Evolutionary conservation across 306 rosid genomes (phyloP), one percentile per base, ranked within the genome.

Genomic region (Lupinus albus): DNA sequence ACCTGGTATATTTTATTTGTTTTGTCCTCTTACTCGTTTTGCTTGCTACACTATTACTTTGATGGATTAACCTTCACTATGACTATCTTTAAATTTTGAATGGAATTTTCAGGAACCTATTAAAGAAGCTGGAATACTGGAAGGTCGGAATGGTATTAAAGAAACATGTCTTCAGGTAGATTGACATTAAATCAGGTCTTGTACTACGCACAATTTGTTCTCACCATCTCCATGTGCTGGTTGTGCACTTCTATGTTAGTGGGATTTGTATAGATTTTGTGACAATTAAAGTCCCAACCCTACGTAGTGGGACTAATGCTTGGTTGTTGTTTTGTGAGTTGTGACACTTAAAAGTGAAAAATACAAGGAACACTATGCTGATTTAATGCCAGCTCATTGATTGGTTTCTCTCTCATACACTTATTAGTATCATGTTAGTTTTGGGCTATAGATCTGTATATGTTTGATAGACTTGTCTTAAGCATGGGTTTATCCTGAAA

Each of bases 81-180:
- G 39, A 8, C 38, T 74, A 47, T 17, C 14, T 57, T 57, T 44
- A 70, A 47, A 30, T 6, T 49, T 55, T 16, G 14, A 28, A 18
- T 53, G 44, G 67, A 72, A 59, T 50, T 68, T 68, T 76, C 70
- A 92, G 97, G 97, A 92, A 81, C 97, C 97, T 59, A 92, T 92
- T 64, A 92, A 89, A 84, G 97, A 92, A 87, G 97, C 97, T 80
- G 97, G 97, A 68, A 92, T 92, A 83, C 68, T 92, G 79, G 97
- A 92, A 82, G 97, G 97, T 17, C 96, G 97, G 58, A 92, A 92
- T 84, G 97, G 97, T 67, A 92, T 92, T 28, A 92, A 92, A 79
- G 97, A 92, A 84, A 92, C 97, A 10, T 89, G 97, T 81, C 97
- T 92, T 75, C 97, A 92, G 97, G 97, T 92, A 87, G 39, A 41